A percentile compares a stretch with the other conserved stretches of the same genome.
Conservation (phyloP, 106 monocot genomes). For the Dendrobium officinale region DNA sequence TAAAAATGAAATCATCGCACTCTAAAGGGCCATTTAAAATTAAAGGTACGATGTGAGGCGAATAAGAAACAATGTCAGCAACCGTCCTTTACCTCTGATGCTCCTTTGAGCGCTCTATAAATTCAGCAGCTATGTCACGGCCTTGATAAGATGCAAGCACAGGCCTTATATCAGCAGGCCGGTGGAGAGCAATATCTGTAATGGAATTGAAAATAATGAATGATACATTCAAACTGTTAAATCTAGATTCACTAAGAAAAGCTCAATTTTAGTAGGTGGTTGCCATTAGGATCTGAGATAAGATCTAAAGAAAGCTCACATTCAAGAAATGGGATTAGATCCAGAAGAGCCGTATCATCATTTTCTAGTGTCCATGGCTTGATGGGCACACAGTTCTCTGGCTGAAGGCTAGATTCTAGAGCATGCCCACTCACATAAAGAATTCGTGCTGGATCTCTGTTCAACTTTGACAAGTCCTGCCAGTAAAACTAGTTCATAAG, state of each 20-base stretch:
- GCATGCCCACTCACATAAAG: conserved; percentile 85
- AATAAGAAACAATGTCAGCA: neutral
- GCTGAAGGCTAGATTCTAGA: conserved; percentile 70
- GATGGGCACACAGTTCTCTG: conserved; percentile 69
- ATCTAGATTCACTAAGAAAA: neutral
- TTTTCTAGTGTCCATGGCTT: conserved; percentile 88
- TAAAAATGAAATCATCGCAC: no score
- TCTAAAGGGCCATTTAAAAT: neutral
- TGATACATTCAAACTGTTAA: neutral
- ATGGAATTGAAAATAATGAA: neutral
- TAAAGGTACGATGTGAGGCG: neutral
- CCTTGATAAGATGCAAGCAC: conserved; percentile 91
- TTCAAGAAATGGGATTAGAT: conserved; percentile 97
- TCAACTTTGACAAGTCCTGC: conserved; percentile 91
- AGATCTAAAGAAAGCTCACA: conserved; percentile 33
- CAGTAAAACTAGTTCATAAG: neutral
- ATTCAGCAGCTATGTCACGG: conserved; percentile 73
- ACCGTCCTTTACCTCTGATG: conserved; percentile 53
- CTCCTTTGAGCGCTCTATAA: conserved; percentile 86
- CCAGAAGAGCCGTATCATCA: conserved; percentile 86
- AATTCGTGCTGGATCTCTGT: conserved; percentile 80
- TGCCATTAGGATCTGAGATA: neutral
- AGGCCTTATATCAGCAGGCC: conserved; percentile 89
- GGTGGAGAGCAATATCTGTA: conserved; percentile 75
- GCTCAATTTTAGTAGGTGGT: neutral